A percentile compares a stretch with the other conserved stretches of the same genome.
phyloP scores from a whole-genome alignment of 208 protist genomes.

The Acanthamoeba healyi region DNA sequence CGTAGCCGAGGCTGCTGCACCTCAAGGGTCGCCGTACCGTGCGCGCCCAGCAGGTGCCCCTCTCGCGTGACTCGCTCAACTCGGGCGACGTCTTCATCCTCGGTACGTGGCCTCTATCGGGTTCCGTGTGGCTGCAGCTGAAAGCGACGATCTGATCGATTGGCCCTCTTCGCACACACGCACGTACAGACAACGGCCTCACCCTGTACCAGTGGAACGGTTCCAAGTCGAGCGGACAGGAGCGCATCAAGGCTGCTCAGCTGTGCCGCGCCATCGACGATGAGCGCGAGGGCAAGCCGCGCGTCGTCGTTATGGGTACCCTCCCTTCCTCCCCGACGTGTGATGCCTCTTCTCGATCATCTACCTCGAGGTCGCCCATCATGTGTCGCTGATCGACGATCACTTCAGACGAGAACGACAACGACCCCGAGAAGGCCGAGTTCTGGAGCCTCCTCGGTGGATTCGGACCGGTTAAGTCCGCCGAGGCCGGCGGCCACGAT shows the following conservation, averaged over 20 bases:
- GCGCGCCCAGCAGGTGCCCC: constrained; percentile 20
- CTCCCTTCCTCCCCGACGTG: no score
- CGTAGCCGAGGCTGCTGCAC: constrained; percentile 84
- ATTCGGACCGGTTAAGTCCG: constrained; percentile 25
- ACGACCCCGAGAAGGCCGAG: constrained; percentile 19
- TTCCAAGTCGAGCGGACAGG: constrained; percentile 67
- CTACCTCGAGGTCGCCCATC: neutral
- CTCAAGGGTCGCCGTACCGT: constrained; percentile 78
- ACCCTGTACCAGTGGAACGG: constrained; percentile 87
- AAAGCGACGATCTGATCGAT: no score
- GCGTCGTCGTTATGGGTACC: constrained; percentile 19
- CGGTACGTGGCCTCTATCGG: no score
- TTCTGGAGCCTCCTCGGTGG: constrained; percentile 63
- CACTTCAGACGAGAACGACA: neutral
- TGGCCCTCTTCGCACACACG: no score
- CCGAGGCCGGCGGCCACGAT: constrained; percentile 23
- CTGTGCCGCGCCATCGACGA: constrained; percentile 80
- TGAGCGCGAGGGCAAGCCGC: constrained; percentile 62
- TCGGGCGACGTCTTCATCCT: constrained; percentile 71
- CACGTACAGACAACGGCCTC: constrained; percentile 85
- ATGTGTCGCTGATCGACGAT: neutral
- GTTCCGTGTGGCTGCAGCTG: no score
- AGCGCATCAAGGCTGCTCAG: constrained; percentile 81
- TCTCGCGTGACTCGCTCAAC: constrained; percentile 46
- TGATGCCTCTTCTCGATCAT: neutral